Conservation (phyloP, 108 stramenopile species). For the Cyclotella atomus region DNA sequence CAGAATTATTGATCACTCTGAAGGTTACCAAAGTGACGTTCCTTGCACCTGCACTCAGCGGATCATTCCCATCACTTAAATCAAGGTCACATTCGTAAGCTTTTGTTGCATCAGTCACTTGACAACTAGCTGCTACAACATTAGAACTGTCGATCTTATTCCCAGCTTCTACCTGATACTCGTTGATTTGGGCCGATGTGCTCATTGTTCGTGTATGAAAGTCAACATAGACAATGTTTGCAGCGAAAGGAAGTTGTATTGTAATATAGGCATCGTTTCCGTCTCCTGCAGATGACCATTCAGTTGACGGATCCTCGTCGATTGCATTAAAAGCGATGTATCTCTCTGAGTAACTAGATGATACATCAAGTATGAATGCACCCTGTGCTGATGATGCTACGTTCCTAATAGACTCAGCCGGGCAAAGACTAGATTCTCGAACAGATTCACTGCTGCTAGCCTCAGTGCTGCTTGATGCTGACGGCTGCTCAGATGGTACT, state of each 20-base stretch:
- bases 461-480: background rate
- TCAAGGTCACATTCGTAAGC: slow-evolving; percentile 15
- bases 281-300: slow-evolving; percentile 16
- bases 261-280: slow-evolving; percentile 29
- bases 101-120: slow-evolving; percentile 12
- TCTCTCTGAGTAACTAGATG: slow-evolving; percentile 10
- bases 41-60: background rate
- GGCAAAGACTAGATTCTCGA: slow-evolving; percentile 17
- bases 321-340: slow-evolving; percentile 10
- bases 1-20: slow-evolving; percentile 11
- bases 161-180: slow-evolving; percentile 23
- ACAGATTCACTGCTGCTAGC: no score
- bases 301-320: slow-evolving; percentile 12
- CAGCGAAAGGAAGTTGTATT: slow-evolving; percentile 6
- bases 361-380: slow-evolving; percentile 13
- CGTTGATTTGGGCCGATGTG: slow-evolving; percentile 11
- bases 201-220: slow-evolving; percentile 27
- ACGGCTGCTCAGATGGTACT: background rate
- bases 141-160: background rate
- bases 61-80: slow-evolving; percentile 1
- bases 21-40: slow-evolving; percentile 16
- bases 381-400: slow-evolving; percentile 2
- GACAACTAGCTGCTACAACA: slow-evolving; percentile 7
- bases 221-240: slow-evolving; percentile 19
- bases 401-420: slow-evolving; percentile 5